Evolutionary conservation across 306 rosid genomes (phyloP), one percentile per base, ranked within the genome.

Genomic region (Benincasa hispida): DNA sequence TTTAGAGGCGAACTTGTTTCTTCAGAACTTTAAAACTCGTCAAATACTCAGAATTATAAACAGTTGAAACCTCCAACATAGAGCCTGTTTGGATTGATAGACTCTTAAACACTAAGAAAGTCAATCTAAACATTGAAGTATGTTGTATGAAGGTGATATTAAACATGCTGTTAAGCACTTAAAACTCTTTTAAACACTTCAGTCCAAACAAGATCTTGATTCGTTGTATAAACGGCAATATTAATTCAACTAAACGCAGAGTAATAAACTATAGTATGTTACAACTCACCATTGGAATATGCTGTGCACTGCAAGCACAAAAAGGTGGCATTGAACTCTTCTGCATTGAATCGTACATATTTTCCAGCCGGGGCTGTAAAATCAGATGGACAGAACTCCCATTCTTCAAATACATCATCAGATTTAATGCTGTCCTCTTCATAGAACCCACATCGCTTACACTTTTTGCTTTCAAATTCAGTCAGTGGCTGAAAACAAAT

Each of bases 321-420:
- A 79, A 94, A 89, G 30, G 82, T 88, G 65, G 92, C 93, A 78
- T 88, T 90, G 69, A 92, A 84, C 84, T 92, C 97, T 42, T 87
- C 87, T 69, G 87, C 85, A 47, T 82, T 89, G 81, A 83, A 56
- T 56, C 76, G 88, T 60, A 37, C 4, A 50, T 89, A 94, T 82
- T 73, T 85, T 17, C 96, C 96, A 74, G 76, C 74, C n/a, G 89
- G 78, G 35, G 72, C 35, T 0, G 79, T n/a, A 76, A 94, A 92
- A 74, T 89, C 96, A 56, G 96, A 85, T 66, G 99, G 92, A 80
- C 99, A 94, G 77, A 94, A 79, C 82, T 94, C 99, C 97, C 96
- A 92, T 77, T 94, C 99, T 0, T 92, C 96, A 81, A 84, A 94
- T 73, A 32, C 75, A 57, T 94, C 95, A 72, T 92, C 96, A 11